Evolutionary conservation across 1,284 basidiomycete genomes (phyloP).

Genomic region (Ceratobasidium theobromae): DNA sequence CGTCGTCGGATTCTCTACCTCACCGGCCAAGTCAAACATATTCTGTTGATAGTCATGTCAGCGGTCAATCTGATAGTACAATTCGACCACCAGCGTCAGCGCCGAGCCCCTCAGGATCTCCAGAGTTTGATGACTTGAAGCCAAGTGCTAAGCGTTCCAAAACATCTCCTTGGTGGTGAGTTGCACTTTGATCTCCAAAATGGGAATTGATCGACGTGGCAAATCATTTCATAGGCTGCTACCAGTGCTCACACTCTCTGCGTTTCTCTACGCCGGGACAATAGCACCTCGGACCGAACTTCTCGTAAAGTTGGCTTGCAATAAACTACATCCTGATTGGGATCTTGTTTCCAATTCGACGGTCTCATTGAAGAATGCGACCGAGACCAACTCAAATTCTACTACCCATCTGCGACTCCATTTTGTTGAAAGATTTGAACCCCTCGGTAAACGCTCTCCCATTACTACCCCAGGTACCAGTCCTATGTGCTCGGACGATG

Average conservation of each 20-base stretch:
- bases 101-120: neutral
- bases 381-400: neutral
- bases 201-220: conserved; percentile 9
- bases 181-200: neutral
- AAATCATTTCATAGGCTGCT: conserved; percentile 17
- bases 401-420: neutral
- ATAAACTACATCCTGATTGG: conserved; percentile 32
- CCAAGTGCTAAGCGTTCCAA: neutral
- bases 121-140: neutral
- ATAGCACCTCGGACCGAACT: conserved; percentile 34
- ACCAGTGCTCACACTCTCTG: conserved; percentile 30
- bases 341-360: conserved; percentile 21
- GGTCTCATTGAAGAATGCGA: neutral
- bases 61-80: conserved; percentile 5
- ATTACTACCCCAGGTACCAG: conserved; percentile 19
- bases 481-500: conserved; percentile 16
- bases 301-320: conserved; percentile 33
- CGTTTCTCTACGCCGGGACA: conserved; percentile 31
- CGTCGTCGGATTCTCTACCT: neutral
- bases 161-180: conserved; percentile 27
- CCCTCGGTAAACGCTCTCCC: neutral
- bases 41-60: neutral
- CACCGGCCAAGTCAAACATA: neutral
- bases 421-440: neutral
- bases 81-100: neutral